Evolutionary conservation across 1,284 basidiomycete species (phyloP).

Genomic region (Malassezia yamatoensis): DNA sequence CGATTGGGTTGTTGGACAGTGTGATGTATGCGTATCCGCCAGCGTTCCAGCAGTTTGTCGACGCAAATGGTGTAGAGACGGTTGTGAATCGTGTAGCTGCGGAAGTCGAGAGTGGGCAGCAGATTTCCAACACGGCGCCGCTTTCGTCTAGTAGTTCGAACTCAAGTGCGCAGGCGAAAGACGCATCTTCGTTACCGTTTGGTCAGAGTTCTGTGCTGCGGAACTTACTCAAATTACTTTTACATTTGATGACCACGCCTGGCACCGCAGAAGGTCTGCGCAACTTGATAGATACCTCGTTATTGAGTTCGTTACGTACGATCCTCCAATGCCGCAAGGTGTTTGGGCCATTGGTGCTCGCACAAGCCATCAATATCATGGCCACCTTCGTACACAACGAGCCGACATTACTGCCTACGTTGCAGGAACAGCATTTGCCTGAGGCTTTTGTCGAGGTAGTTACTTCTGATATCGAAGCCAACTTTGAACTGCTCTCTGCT

Average conservation of each 20-base stretch:
- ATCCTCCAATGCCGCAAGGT: constrained; percentile 71
- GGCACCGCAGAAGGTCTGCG: constrained; percentile 79
- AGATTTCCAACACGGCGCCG: neutral
- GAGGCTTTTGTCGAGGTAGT: constrained; percentile 78
- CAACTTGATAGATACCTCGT: constrained; percentile 81
- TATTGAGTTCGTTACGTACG: constrained; percentile 74
- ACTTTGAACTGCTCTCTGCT: constrained; percentile 68
- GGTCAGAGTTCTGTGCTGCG: constrained; percentile 59
- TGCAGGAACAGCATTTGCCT: constrained; percentile 84
- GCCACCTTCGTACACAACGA: constrained; percentile 98
- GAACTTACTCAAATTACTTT: constrained; percentile 80
- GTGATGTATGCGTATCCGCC: constrained; percentile 80
- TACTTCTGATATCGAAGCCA: constrained; percentile 65
- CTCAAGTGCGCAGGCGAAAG: constrained; percentile 43
- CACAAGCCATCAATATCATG: constrained; percentile 79
- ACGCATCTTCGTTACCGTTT: constrained; percentile 25
- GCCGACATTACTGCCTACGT: constrained; percentile 79
- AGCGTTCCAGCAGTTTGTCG: constrained; percentile 76
- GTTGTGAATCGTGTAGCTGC: constrained; percentile 60
- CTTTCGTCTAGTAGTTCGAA: constrained; percentile 16
- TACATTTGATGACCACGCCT: constrained; percentile 91
- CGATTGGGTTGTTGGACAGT: constrained; percentile 83
- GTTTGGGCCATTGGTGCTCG: constrained; percentile 78
- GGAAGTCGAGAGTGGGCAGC: constrained; percentile 22
- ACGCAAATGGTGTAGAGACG: constrained; percentile 70